Evolutionary conservation across 768 basidiomycete genomes (phyloP), one percentile per base, ranked within the genome.

Genomic region (button mushroom (Agaricus bisporus)): DNA sequence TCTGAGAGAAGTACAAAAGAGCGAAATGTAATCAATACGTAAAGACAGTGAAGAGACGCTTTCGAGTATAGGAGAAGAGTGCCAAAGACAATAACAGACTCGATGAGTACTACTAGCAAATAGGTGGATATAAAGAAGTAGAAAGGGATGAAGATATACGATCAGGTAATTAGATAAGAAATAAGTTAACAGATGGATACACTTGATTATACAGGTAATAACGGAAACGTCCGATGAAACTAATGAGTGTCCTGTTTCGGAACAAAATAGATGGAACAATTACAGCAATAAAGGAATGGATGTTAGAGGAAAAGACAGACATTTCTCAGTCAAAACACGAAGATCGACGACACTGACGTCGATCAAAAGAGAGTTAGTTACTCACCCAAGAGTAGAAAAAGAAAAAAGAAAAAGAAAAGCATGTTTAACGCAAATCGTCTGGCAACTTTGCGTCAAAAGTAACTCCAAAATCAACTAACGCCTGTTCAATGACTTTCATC

Each of bases 401-500:
- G 26, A 25, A 12, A 28, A 26, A 7, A 7, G 14, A 42, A 5
- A 28, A 8, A 15, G 49, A 51, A 35, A 20, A 42, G 9, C 7
- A 9, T 17, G 15, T 3, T 17, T n/a, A 15, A 3, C 38, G 5
- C 8, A 39, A 12, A 9, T 43, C 41, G 2, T 28, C 29, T 4
- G 49, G 49, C 7, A 51, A 14, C 18, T 22, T 35, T 2, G 49
- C 26, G 35, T 51, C 49, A 18, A 51, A 51, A 14, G 42, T 26
- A 7, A 43, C 41, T 32, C 41, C 49, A 9, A 28, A 35, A 20
- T 42, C 49, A 17, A 57, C 59, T 57, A 77, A 59, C 2, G 73
- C 69, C 36, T 56, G 64, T 60, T 75, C 71, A 17, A 75, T 67
- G 25, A 87, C 72, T 59, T 79, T 78, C 81, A 87, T 86, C 2